phyloP scores from a whole-genome alignment of 495 filamentous ascomycete genomes.

The Penicillium antarcticum region DNA sequence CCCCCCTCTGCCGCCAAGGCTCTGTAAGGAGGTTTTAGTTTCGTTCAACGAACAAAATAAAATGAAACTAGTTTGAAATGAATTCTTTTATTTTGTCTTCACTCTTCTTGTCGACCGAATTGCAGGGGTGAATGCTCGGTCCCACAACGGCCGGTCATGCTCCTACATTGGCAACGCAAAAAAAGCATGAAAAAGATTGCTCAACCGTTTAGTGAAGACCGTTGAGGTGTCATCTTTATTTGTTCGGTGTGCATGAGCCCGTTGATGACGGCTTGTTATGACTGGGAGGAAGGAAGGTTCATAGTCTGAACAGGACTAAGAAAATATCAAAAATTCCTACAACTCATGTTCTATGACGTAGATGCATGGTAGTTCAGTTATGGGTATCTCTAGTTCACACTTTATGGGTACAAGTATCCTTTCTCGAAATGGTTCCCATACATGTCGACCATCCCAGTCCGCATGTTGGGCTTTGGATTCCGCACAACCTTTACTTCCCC shows the following conservation, averaged over 20 bases:
- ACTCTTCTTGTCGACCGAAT: constrained; percentile 25
- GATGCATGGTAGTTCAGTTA: not conserved
- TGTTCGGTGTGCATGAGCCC: constrained; percentile 17
- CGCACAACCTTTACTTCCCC: constrained; percentile 52
- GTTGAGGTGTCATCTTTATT: constrained; percentile 26
- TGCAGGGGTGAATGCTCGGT: constrained; percentile 12
- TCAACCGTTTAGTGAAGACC: constrained; percentile 13
- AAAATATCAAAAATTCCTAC: constrained; percentile 23
- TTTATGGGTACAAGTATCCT: constrained; percentile 49
- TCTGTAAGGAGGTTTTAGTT: constrained; percentile 44
- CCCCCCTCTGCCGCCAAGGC: constrained; percentile 78
- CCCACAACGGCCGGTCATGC: constrained; percentile 11
- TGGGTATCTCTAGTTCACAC: not conserved
- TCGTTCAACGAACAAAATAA: constrained; percentile 31
- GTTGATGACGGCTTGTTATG: constrained; percentile 17
- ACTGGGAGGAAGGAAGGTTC: constrained; percentile 11
- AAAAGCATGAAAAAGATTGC: constrained; percentile 14
- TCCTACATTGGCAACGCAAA: constrained; percentile 5
- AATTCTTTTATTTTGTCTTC: constrained; percentile 35
- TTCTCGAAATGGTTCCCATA: constrained; percentile 56
- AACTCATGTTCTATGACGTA: constrained; percentile 5
- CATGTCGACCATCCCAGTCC: constrained; percentile 46
- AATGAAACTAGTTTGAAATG: constrained; percentile 39
- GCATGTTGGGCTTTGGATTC: constrained; percentile 39
- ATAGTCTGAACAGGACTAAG: constrained; percentile 10